Evolutionary conservation across 352 stramenopile genomes (phyloP).

Genomic region (Phytophthora cactorum): DNA sequence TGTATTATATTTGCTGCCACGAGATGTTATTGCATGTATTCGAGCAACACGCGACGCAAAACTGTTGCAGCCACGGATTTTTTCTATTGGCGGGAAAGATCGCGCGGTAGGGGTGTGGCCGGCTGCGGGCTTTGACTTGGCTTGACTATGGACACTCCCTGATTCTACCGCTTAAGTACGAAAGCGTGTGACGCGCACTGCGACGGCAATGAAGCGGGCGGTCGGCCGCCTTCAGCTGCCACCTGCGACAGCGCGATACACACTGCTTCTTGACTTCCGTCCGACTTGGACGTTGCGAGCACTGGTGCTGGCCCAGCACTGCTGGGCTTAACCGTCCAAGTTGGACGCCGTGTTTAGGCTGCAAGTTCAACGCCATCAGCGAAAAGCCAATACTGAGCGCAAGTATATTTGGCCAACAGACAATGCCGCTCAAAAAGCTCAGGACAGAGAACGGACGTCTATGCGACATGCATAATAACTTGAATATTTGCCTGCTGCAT

Average conservation of each 20-base stretch:
- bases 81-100: conserved; percentile 38
- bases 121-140: conserved; percentile 8
- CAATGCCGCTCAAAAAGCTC: conserved; percentile 9
- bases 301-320: neutral
- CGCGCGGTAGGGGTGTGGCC: conserved; percentile 14
- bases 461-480: conserved; percentile 25
- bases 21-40: conserved; percentile 3
- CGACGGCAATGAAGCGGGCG: too few species aligned
- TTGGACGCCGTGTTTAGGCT: conserved; percentile 14
- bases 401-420: conserved; percentile 11
- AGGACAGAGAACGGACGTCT: conserved; percentile 2
- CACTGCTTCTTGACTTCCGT: neutral
- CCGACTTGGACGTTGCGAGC: neutral
- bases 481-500: conserved; percentile 7
- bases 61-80: conserved; percentile 22
- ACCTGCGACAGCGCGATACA: neutral
- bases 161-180: conserved; percentile 22
- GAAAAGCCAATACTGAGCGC: conserved; percentile 6
- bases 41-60: neutral
- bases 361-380: conserved; percentile 23
- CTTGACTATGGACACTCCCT: conserved; percentile 22
- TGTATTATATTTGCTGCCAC: neutral
- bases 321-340: conserved; percentile 3
- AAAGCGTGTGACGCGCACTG: conserved; percentile 2
- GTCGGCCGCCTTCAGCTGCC: neutral